These are phyloP conservation scores for Coriolopsis trogii DNA, from an alignment of 1,284 basidiomycete species.

Conservation along the genomic window DNA sequence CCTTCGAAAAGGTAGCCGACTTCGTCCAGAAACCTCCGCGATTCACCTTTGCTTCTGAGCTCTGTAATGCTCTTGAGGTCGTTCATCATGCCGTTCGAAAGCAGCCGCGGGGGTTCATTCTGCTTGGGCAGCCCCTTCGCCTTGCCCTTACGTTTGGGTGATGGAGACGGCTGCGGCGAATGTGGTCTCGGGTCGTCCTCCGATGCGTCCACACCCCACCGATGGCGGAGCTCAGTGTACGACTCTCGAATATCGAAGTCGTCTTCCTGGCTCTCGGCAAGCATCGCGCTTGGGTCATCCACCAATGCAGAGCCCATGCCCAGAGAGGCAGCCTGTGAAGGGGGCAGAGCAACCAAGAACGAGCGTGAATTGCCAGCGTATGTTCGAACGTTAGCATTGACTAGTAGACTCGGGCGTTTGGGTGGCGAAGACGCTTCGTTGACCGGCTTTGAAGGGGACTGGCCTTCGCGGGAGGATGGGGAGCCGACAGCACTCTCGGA, in stretches of 20 bases:
- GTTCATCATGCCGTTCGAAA: constrained; percentile 62
- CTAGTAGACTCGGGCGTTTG: constrained; percentile 23
- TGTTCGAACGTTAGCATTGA: constrained; percentile 50
- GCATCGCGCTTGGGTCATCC: constrained; percentile 26
- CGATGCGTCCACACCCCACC: constrained; percentile 76
- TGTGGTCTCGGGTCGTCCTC: constrained; percentile 62
- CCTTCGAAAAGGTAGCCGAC: constrained; percentile 83
- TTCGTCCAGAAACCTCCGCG: constrained; percentile 75
- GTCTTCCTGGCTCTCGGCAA: constrained; percentile 44
- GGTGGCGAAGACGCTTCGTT: constrained; percentile 29
- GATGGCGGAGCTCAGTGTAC: constrained; percentile 64
- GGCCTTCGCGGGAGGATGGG: constrained; percentile 16
- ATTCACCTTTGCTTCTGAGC: constrained; percentile 77
- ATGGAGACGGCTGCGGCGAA: constrained; percentile 34
- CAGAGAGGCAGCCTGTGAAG: constrained; percentile 30
- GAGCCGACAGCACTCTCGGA: constrained; percentile 26
- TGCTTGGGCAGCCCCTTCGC: constrained; percentile 28
- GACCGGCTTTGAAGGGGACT: constrained; percentile 25
- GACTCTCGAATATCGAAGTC: constrained; percentile 65
- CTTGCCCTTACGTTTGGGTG: constrained; percentile 33
- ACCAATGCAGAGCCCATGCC: constrained; percentile 24
- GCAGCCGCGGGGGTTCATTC: constrained; percentile 31
- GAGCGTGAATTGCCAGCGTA: constrained; percentile 78
- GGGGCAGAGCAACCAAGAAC: constrained; percentile 65
- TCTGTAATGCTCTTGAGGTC: constrained; percentile 81